phyloP scores from a whole-genome alignment of 1,284 basidiomycete genomes.

The Apiotrichum gamsii region DNA sequence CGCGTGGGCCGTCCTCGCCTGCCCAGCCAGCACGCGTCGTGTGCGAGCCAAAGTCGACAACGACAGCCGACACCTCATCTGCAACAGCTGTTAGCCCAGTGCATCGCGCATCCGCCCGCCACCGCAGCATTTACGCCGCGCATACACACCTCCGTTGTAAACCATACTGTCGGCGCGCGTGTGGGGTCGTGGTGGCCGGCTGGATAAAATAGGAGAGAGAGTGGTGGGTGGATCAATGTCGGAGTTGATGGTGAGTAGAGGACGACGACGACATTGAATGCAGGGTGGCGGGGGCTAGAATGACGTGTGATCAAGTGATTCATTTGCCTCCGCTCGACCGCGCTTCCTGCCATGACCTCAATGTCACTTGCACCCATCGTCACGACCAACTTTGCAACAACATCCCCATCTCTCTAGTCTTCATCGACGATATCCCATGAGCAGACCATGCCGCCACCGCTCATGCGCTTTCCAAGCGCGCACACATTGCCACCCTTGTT shows the following conservation, averaged over 20 bases:
- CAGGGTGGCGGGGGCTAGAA: not conserved
- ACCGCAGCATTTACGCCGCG: not conserved
- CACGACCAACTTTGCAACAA: not conserved
- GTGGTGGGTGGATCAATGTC: constrained; percentile 1
- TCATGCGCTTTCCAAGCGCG: constrained; percentile 14
- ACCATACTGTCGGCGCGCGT: constrained; percentile 30
- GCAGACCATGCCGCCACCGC: constrained; percentile 9
- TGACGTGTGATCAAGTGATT: constrained; percentile 1
- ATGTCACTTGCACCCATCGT: not conserved
- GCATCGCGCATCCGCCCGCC: too few species aligned
- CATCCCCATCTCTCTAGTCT: too few species aligned
- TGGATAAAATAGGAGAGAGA: too few species aligned
- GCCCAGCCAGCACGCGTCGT: constrained; percentile 91
- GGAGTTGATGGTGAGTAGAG: not conserved
- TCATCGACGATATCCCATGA: too few species aligned
- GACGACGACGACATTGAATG: too few species aligned
- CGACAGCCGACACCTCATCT: constrained; percentile 76
- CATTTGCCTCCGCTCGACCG: not conserved
- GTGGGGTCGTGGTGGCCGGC: not conserved
- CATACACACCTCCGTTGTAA: constrained; percentile 42
- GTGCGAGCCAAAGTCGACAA: constrained; percentile 87
- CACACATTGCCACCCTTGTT: constrained; percentile 11
- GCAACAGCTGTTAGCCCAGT: constrained; percentile 4
- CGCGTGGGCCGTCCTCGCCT: constrained; percentile 92
- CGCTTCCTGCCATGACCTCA: not conserved